These are phyloP conservation scores for Nannochloris sp. DNA, from an alignment of 139 green algal species.

Conservation along the genomic window DNA sequence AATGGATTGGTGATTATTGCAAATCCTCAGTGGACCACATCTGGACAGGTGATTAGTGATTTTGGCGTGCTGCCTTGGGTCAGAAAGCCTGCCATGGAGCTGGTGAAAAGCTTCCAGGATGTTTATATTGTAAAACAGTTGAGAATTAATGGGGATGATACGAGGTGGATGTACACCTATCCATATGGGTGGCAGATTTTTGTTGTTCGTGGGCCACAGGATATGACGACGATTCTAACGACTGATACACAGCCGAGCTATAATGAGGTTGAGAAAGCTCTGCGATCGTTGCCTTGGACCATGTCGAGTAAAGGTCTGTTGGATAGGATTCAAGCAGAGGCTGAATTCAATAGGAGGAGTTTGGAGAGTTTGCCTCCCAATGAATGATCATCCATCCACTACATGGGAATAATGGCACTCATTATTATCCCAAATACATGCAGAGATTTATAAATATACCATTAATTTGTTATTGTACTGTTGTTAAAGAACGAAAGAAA, in stretches of 20 bases:
- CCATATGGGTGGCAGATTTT: slow-evolving; percentile 47
- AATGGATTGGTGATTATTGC: slow-evolving; percentile 58
- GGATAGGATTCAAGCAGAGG: slow-evolving; percentile 39
- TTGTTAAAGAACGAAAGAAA: neutral
- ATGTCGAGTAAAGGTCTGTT: slow-evolving; percentile 41
- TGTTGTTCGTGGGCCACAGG: slow-evolving; percentile 1
- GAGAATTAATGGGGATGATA: slow-evolving; percentile 53
- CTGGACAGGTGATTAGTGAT: slow-evolving; percentile 35
- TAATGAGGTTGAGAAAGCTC: slow-evolving; percentile 46
- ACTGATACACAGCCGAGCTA: slow-evolving; percentile 39
- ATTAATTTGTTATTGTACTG: no score
- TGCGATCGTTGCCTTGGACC: slow-evolving; percentile 26
- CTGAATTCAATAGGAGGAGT: slow-evolving; percentile 37
- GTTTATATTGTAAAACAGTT: slow-evolving; percentile 61
- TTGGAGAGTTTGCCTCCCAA: slow-evolving; percentile 17
- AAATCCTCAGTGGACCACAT: slow-evolving; percentile 65
- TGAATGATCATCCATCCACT: neutral
- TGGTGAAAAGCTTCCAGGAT: slow-evolving; percentile 49
- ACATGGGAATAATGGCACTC: no score
- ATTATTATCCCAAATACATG: no score
- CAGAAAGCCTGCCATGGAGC: slow-evolving; percentile 21
- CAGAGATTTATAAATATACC: no score
- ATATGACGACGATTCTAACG: neutral
- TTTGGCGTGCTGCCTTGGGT: slow-evolving; percentile 37
- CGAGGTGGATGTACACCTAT: slow-evolving; percentile 38